These are phyloP conservation scores for Pyrenophora tritici-repentis DNA, from an alignment of 2,329 filamentous ascomycete genomes.

Conservation along the genomic window DNA sequence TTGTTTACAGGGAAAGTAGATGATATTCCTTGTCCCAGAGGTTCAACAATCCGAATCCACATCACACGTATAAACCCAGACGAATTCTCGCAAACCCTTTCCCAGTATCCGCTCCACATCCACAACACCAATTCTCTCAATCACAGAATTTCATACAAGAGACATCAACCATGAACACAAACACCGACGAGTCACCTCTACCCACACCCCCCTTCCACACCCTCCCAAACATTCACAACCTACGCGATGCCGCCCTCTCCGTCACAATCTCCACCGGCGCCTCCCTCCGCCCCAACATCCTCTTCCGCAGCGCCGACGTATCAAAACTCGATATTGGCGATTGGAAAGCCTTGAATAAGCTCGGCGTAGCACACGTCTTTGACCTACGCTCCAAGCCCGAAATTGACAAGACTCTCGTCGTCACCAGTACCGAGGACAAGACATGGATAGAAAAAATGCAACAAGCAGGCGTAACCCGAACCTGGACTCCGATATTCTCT, in stretches of 20 bases:
- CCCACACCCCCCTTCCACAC: slow-evolving; percentile 42
- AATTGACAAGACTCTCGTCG: slow-evolving; percentile 52
- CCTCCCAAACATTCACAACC: slow-evolving; percentile 42
- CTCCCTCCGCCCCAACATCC: slow-evolving; percentile 56
- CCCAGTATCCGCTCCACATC: no score
- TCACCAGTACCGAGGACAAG: slow-evolving; percentile 31
- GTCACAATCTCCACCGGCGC: slow-evolving; percentile 38
- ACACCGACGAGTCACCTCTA: slow-evolving; percentile 6
- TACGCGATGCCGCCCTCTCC: slow-evolving; percentile 41
- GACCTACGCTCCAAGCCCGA: slow-evolving; percentile 69
- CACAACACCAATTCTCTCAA: no score
- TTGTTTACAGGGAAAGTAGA: no score
- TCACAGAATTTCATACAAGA: not conserved
- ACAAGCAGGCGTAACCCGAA: slow-evolving; percentile 53
- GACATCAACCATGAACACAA: not conserved
- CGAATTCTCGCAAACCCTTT: no score
- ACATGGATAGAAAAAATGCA: slow-evolving; percentile 38
- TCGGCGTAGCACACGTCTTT: slow-evolving; percentile 69
- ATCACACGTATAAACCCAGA: no score
- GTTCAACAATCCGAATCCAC: no score
- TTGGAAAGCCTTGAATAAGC: slow-evolving; percentile 38
- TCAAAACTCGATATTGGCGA: slow-evolving; percentile 25
- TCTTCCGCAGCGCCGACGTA: slow-evolving; percentile 73
- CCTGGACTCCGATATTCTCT: slow-evolving; percentile 69
- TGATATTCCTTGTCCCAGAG: no score